Evolutionary conservation across 192 early-diverging fungal species (phyloP).

Genomic region (Umbelopsis ramanniana): DNA sequence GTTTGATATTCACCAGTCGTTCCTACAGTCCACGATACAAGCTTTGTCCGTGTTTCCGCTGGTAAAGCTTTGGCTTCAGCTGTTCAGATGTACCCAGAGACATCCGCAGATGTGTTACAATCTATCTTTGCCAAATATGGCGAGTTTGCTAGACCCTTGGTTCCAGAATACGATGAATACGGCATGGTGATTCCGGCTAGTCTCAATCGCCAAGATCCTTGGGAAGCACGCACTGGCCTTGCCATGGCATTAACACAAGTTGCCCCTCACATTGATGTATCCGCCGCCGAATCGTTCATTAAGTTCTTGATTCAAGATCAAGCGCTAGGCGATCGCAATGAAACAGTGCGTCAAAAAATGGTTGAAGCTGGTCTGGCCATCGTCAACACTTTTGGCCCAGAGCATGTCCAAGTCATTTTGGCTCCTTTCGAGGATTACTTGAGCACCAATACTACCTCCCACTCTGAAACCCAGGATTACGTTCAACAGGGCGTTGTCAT

Average conservation of each 20-base stretch:
- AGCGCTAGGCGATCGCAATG: constrained; percentile 84
- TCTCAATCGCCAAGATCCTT: constrained; percentile 79
- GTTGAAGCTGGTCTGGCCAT: constrained; percentile 84
- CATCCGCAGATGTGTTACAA: constrained; percentile 52
- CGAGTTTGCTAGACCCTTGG: constrained; percentile 66
- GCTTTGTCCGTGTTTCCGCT: constrained; percentile 63
- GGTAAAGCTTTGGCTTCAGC: constrained; percentile 66
- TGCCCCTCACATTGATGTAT: constrained; percentile 62
- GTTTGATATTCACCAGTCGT: too few relatives aligned
- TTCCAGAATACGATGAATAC: constrained; percentile 89
- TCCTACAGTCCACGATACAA: constrained; percentile 48
- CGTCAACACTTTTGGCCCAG: constrained; percentile 73
- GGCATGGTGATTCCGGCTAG: constrained; percentile 89
- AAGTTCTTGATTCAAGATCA: constrained; percentile 82
- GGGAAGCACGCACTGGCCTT: constrained; percentile 84
- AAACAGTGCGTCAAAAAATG: constrained; percentile 79
- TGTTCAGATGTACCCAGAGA: constrained; percentile 59
- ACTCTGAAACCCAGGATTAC: constrained; percentile 79
- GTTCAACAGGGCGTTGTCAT: constrained; percentile 94
- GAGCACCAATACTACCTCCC: constrained; percentile 61
- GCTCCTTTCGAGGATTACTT: constrained; percentile 81
- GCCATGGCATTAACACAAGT: constrained; percentile 72
- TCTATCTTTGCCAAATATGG: constrained; percentile 65
- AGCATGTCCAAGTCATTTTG: constrained; percentile 69
- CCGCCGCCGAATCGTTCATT: constrained; percentile 57